These are phyloP conservation scores for Ramalina intermedia DNA, from an alignment of 495 filamentous ascomycete species.

Conservation along the genomic window DNA sequence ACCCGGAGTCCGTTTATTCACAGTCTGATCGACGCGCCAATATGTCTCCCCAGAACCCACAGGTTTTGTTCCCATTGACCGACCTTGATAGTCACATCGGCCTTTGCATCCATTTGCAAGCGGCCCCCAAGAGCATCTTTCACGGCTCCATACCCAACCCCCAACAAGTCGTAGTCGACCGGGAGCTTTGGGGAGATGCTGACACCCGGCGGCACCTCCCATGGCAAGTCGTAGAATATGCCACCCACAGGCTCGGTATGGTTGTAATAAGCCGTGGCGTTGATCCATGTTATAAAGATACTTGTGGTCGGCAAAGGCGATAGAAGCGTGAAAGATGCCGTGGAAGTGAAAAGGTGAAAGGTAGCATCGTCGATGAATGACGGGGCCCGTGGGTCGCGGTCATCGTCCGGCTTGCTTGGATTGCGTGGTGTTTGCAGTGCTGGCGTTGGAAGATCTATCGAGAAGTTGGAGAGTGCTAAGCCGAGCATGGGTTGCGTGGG, in stretches of 20 bases:
- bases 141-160: constrained; percentile 70
- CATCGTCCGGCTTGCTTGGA: constrained; percentile 27
- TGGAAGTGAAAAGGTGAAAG: constrained; percentile 72
- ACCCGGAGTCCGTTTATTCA: constrained; percentile 15
- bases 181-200: constrained; percentile 61
- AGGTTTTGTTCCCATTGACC: constrained; percentile 57
- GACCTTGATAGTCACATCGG: constrained; percentile 52
- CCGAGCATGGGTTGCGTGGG: constrained; percentile 62
- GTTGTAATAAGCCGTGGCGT: constrained; percentile 77
- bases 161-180: constrained; percentile 60
- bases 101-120: constrained; percentile 65
- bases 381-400: constrained; percentile 23
- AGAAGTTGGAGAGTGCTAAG: constrained; percentile 50
- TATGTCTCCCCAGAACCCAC: constrained; percentile 55
- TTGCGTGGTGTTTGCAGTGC: constrained; percentile 39
- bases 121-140: constrained; percentile 70
- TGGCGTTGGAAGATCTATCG: constrained; percentile 55
- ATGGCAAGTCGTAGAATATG: constrained; percentile 59
- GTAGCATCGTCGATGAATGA: constrained; percentile 76
- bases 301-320: constrained; percentile 62
- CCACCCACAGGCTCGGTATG: constrained; percentile 59
- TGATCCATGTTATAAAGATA: constrained; percentile 58
- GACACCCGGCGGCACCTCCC: constrained; percentile 61
- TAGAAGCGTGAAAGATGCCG: constrained; percentile 66
- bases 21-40: constrained; percentile 57